Percentiles rank a stretch among this genome's conserved stretches.
Conservation (phyloP, 83 land plant species). For the Picea mariana region DNA sequence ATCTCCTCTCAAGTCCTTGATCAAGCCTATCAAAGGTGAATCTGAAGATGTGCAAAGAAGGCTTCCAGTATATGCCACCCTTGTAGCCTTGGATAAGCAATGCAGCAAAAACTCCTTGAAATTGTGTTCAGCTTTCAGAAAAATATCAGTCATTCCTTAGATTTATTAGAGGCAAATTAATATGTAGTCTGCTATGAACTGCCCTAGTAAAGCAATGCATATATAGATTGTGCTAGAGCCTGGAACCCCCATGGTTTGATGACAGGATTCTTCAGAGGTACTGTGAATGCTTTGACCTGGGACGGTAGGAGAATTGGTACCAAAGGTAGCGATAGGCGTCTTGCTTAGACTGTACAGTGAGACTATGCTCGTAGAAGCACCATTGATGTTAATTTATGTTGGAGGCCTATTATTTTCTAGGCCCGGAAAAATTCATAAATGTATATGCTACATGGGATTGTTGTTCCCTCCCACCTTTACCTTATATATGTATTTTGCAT, state of each 20-base stretch:
- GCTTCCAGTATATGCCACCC: neutral
- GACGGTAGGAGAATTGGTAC: neutral
- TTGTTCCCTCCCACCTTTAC: neutral
- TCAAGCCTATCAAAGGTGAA: neutral
- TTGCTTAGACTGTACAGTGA: neutral
- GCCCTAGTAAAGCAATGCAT: neutral
- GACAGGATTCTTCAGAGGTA: no score
- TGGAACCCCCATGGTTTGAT: no score
- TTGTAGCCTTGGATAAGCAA: neutral
- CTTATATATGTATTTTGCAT: neutral
- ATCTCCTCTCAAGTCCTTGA: no score
- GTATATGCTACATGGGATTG: neutral
- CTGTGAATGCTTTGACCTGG: neutral
- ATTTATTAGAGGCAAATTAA: neutral
- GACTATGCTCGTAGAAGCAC: neutral
- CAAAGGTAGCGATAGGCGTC: neutral
- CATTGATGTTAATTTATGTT: neutral
- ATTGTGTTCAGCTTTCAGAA: neutral
- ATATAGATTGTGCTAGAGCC: no score
- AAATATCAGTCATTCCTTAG: neutral
- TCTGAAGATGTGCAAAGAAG: neutral
- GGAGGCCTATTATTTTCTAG: neutral
- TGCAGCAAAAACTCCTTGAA: neutral
- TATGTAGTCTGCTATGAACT: neutral
- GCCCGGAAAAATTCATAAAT: neutral